Evolutionary conservation across 768 basidiomycete genomes (phyloP), one percentile per base, ranked within the genome.

Genomic region (Sporobolomyces pararoseus): DNA sequence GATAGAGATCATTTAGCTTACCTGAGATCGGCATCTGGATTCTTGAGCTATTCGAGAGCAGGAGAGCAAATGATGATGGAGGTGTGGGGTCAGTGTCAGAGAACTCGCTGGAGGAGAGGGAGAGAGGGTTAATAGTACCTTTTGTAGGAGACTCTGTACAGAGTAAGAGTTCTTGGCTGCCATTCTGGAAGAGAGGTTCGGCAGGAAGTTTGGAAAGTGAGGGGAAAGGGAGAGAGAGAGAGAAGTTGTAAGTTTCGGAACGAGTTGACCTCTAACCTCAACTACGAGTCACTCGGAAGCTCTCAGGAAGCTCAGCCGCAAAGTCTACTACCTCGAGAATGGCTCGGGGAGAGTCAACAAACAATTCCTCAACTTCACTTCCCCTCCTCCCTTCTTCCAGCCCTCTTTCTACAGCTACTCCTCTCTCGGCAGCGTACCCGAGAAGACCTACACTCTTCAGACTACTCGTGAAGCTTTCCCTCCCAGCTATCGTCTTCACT

Each of bases 11-110:
- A 21, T 16, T 7, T 19, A 4, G 10, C 6, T 13, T 42, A 72
- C 58, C 73, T 61, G 47, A 73, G 66, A 55, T 75, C 74, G 6
- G 71, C 63, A 64, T 75, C 74, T 16, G 68, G 71, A 59, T 75
- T 70, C 66, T 70, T 70, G 61, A 75, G 65, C 74, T 75, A 35
- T 57, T 35, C 14, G 19, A 19, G 35, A 60, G 27, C 10, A n/a
- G 23, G 27, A 2, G 34, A 42, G 46, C 4, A 32, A 13, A 34
- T 23, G 31, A 31, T 27, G 10, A 32, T 3, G 46, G 52, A 1
- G 21, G 50, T 9, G 57, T 31, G 29, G 53, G 13, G 58, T 39
- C 34, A 25, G n/a, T 9, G 17, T 13, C 3, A 25, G 13, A 12
- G 17, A 16, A 37, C n/a, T 17, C 2, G 13, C 17, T 34, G 17